Evolutionary conservation across 78 protist species (phyloP).

Genomic region (Dictyostelium purpureum): DNA sequence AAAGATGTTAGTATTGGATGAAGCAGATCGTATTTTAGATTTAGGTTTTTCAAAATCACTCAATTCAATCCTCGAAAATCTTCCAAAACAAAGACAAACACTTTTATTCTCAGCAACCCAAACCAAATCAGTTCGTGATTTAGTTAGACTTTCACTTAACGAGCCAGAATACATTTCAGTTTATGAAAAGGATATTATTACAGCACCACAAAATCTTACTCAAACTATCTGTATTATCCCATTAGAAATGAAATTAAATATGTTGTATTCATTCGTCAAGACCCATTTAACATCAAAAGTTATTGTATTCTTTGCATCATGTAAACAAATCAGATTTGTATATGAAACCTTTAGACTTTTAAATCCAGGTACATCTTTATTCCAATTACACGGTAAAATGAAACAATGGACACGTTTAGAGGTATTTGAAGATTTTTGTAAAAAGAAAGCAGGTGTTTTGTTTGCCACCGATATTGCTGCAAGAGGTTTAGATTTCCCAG

Average conservation of each 20-base stretch:
- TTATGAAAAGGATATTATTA: constrained; percentile 22
- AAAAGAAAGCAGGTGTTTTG: constrained; percentile 87
- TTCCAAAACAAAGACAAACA: constrained; percentile 91
- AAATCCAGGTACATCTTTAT: constrained; percentile 90
- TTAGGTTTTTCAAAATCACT: constrained; percentile 93
- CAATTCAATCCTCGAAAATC: constrained; percentile 86
- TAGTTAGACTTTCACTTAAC: constrained; percentile 86
- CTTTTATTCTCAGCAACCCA: constrained; percentile 99
- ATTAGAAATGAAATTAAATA: constrained; percentile 89
- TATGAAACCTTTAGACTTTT: constrained; percentile 83
- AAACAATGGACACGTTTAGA: constrained; percentile 90
- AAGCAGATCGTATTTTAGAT: constrained; percentile 97
- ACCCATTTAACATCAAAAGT: constrained; percentile 89
- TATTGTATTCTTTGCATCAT: constrained; percentile 94
- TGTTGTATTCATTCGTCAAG: constrained; percentile 89
- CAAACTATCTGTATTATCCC: constrained; percentile 72
- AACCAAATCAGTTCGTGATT: constrained; percentile 85
- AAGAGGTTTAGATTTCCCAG: constrained; percentile 98
- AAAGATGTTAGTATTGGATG: constrained; percentile 96
- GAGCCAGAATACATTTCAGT: constrained; percentile 93
- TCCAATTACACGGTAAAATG: constrained; percentile 93
- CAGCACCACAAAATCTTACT: constrained; percentile 82
- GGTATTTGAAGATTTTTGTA: constrained; percentile 56
- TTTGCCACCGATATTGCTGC: constrained; percentile 99
- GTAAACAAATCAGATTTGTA: constrained; percentile 96